phyloP scores from a whole-genome alignment of 495 filamentous ascomycete species.

The Lepraria neglecta region DNA sequence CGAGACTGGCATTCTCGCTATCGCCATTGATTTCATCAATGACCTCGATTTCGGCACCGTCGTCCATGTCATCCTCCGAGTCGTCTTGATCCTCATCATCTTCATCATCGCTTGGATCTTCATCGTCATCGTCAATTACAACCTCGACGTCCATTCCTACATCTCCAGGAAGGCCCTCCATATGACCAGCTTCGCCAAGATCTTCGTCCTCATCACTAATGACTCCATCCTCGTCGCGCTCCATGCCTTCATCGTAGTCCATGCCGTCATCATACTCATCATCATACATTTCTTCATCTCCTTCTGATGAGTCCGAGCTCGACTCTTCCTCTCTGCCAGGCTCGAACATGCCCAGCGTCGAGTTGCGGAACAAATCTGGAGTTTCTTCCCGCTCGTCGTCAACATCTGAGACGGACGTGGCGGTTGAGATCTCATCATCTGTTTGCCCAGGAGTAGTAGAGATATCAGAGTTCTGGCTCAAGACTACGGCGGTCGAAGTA shows the following conservation, averaged over 20 bases:
- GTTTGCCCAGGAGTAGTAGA: conserved; percentile 54
- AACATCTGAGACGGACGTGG: conserved; percentile 81
- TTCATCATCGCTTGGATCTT: conserved; percentile 55
- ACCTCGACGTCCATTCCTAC: conserved; percentile 74
- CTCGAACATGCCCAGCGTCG: conserved; percentile 90
- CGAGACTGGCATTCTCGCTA: conserved; percentile 58
- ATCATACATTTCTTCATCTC: conserved; percentile 78
- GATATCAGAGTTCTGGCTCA: conserved; percentile 74
- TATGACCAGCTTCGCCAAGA: conserved; percentile 69
- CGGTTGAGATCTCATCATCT: conserved; percentile 79
- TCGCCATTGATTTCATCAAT: conserved; percentile 58
- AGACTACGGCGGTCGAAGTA: conserved; percentile 74
- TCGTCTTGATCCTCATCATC: conserved; percentile 56
- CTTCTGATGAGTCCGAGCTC: conserved; percentile 55
- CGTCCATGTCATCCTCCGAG: conserved; percentile 46
- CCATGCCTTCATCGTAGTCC: conserved; percentile 80
- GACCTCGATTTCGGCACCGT: conserved; percentile 50
- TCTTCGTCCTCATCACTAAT: conserved; percentile 87
- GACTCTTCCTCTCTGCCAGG: conserved; percentile 72
- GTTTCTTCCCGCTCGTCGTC: conserved; percentile 92
- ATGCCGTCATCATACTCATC: conserved; percentile 65
- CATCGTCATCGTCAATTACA: conserved; percentile 67
- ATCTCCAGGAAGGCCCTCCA: conserved; percentile 80
- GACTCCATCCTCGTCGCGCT: conserved; percentile 71
- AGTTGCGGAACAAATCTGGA: conserved; percentile 94